A percentile compares a stretch with the other conserved stretches of the same genome.
Evolutionary conservation across 179 eudicot genomes (phyloP).

Genomic region (Sideroxylon spinosum): DNA sequence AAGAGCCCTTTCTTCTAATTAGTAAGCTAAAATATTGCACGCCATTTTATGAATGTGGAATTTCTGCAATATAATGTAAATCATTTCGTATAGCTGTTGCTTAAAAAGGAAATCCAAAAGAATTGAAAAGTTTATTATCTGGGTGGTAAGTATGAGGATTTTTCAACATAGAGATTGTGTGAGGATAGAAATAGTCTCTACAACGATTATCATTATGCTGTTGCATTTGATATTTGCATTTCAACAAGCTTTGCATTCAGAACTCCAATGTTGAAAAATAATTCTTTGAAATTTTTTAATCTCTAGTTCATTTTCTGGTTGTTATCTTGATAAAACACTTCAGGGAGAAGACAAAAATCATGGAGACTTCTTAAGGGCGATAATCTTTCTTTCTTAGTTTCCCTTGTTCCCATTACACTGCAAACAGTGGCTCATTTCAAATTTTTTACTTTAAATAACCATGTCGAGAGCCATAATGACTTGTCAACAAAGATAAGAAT

Average conservation of each 20-base stretch:
- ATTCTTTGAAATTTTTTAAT: background rate
- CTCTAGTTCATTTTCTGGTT: constrained; percentile 24
- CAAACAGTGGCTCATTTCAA: background rate
- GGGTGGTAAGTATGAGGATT: background rate
- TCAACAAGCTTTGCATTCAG: background rate
- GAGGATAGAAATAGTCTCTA: background rate
- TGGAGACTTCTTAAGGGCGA: constrained; percentile 29
- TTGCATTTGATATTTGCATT: background rate
- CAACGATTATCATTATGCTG: background rate
- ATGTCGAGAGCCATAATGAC: constrained; percentile 46
- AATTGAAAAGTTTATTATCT: background rate
- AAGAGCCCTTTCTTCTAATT: background rate
- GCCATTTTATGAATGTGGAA: background rate
- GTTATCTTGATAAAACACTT: constrained; percentile 22
- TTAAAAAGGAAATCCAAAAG: background rate
- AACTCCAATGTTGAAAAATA: background rate
- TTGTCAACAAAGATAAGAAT: constrained; percentile 43
- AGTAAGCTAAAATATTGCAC: background rate
- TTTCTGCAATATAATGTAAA: too few relatives aligned
- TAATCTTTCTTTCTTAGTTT: background rate
- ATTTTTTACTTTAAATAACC: constrained; percentile 30
- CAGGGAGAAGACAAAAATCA: constrained; percentile 27
- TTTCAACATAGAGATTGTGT: background rate
- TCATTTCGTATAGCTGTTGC: background rate
- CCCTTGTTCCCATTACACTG: background rate